Base-by-base conservation (phyloP, 2,329 filamentous ascomycete species). In the Exophiala mesophila region DNA sequence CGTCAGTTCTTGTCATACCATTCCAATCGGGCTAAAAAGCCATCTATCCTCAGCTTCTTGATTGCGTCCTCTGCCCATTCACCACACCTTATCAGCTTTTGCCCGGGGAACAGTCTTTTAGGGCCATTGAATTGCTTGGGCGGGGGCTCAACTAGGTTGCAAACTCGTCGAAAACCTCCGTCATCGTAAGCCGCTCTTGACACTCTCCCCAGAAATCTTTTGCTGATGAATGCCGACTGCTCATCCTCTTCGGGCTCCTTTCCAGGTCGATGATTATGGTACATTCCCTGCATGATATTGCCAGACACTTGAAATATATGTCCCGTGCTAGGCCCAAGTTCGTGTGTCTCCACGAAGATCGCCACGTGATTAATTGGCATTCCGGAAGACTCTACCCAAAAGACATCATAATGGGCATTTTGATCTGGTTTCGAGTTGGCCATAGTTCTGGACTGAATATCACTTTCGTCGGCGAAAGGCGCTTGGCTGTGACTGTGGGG, bases 21-120 rank as follows among this genome's bases (percentile, higher is more conserved):
- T 32, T 15, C 12, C 7, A 32, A 15, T 32, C 29, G 15, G 29
- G 7, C 29, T 17, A 32, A 32, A 32, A 32, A 6, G 13, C 29
- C 16, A 7, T 32, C 29, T 7, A 15, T 6, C 29, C 13, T 32
- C 13, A 32, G 13, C 29, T n/a, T 7, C 29, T 32, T 13, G 36
- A 42, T n/a, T 57, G 55, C 24, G 57, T 39, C 36, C 36, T 39
- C 36, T 45, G 41, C 41, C 29, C 36, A 45, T 38, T 38, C 36
- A 38, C 36, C 19, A 16, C 36, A 38, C 16, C 41, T 39, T 21
- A 26, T 31, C 21, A 45, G 31, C n/a, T 39, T 45, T 36, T 29
- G 29, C 29, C 26, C 29, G 6, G 36, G 41, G 31, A 45, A 39
- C 36, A 40, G n/a, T 36, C 36, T 26, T 30, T 45, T 21, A 21